These are phyloP conservation scores for Danielozyma ontarioensis DNA, from an alignment of 805 yeast species.

Conservation along the genomic window DNA sequence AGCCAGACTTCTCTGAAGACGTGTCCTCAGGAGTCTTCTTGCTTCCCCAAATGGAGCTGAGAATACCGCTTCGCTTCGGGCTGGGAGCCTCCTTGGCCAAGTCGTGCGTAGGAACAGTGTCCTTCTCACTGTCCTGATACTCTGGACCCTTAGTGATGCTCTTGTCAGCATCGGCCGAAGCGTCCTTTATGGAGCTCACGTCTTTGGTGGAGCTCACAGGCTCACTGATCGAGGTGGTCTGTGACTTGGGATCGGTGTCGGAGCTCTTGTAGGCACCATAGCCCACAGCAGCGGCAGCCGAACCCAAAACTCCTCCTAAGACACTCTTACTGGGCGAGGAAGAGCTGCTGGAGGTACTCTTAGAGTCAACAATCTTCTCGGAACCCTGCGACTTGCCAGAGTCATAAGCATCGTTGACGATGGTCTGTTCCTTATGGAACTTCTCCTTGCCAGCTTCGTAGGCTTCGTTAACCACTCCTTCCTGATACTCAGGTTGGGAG, in stretches of 20 bases:
- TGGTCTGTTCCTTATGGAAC: background rate
- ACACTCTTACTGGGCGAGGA: constrained; percentile 1
- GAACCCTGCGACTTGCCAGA: constrained; percentile 2
- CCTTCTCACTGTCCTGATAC: constrained; percentile 1
- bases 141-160: background rate
- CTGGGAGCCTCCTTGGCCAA: constrained; percentile 1
- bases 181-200: too few species aligned
- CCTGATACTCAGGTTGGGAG: constrained; percentile 3
- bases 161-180: too few species aligned
- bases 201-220: background rate
- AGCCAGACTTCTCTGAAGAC: background rate
- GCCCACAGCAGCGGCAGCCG: constrained; percentile 22
- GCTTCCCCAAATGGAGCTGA: constrained; percentile 1
- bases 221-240: background rate
- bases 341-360: constrained; percentile 5
- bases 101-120: constrained; percentile 2
- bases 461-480: constrained; percentile 4
- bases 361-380: background rate
- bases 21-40: background rate
- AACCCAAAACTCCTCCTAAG: constrained; percentile 8
- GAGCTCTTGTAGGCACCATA: constrained; percentile 3
- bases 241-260: too few species aligned
- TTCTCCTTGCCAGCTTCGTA: constrained; percentile 5
- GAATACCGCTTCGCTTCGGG: constrained; percentile 1
- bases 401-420: constrained; percentile 1